Conservation (phyloP, 805 yeast species). For the Saccharomycopsis sp. region DNA sequence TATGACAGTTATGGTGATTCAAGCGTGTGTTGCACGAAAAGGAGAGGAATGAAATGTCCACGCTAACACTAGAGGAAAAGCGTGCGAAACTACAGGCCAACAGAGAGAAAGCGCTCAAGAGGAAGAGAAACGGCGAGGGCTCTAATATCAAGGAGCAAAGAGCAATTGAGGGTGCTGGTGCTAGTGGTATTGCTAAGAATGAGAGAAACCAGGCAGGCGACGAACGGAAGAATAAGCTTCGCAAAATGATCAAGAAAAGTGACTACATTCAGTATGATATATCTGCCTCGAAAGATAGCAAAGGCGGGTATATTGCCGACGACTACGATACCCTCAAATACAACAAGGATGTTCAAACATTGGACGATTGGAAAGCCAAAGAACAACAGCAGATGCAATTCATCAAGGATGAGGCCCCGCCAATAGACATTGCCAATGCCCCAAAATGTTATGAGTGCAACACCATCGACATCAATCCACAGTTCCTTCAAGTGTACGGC, state of each 20-base stretch:
- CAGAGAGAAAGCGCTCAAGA: constrained; percentile 43
- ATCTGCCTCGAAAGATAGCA: constrained; percentile 78
- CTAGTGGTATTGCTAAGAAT: constrained; percentile 27
- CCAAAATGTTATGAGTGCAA: constrained; percentile 81
- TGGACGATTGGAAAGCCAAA: constrained; percentile 41
- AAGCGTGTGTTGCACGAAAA: too few species aligned
- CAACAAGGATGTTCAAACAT: constrained; percentile 34
- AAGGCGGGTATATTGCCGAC: constrained; percentile 87
- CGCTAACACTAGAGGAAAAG: constrained; percentile 16
- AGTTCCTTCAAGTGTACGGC: constrained; percentile 57
- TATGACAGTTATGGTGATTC: too few species aligned
- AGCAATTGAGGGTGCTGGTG: not conserved
- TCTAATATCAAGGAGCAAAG: not conserved
- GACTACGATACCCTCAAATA: too few species aligned
- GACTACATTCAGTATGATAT: constrained; percentile 82
- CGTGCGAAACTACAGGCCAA: constrained; percentile 41
- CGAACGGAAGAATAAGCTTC: constrained; percentile 23
- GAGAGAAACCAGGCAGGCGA: constrained; percentile 12
- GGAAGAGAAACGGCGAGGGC: constrained; percentile 25
- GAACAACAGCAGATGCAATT: constrained; percentile 26
- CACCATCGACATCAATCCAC: constrained; percentile 71
- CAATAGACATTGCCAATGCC: constrained; percentile 60
- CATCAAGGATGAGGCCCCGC: constrained; percentile 47
- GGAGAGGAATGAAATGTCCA: constrained; percentile 3
- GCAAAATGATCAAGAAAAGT: constrained; percentile 44